phyloP scores from a whole-genome alignment of 1,284 basidiomycete species.

The Malassezia sympodialis region DNA sequence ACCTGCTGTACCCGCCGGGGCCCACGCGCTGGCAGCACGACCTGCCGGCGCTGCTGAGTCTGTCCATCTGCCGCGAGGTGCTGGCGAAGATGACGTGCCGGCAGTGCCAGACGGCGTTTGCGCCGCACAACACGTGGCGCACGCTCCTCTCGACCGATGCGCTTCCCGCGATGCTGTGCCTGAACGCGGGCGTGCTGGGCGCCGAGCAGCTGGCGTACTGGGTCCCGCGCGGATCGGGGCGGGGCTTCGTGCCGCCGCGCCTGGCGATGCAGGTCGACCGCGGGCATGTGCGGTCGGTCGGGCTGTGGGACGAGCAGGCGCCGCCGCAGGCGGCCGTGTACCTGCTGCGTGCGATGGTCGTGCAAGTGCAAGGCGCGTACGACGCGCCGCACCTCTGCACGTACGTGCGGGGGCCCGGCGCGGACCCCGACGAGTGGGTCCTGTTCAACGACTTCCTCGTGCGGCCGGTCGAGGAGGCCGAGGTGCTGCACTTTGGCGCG shows the following conservation, averaged over 20 bases:
- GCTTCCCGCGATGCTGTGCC: conserved; percentile 72
- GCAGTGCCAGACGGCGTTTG: conserved; percentile 62
- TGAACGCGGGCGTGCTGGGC: conserved; percentile 73
- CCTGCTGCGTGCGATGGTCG: conserved; percentile 58
- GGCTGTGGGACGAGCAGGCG: conserved; percentile 19
- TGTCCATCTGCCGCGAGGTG: conserved; percentile 70
- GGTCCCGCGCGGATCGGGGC: conserved; percentile 54
- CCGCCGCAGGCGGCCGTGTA: conserved; percentile 49
- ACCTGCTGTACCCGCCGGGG: conserved; percentile 71
- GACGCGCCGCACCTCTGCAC: conserved; percentile 78
- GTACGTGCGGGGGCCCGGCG: conserved; percentile 68
- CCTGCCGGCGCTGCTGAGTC: conserved; percentile 63
- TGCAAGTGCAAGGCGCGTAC: conserved; percentile 69
- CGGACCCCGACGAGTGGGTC: conserved; percentile 57
- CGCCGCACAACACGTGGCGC: conserved; percentile 63
- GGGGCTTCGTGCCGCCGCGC: conserved; percentile 51
- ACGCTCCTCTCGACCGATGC: conserved; percentile 53
- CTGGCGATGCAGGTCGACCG: conserved; percentile 25
- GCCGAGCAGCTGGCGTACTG: conserved; percentile 68
- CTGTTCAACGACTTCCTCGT: conserved; percentile 97
- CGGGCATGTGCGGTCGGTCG: conserved; percentile 24
- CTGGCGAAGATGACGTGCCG: conserved; percentile 76
- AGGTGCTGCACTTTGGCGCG: conserved; percentile 72
- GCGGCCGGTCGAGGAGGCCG: conserved; percentile 66
- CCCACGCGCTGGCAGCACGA: conserved; percentile 53